Percentiles rank a stretch among this genome's conserved stretches.
Evolutionary conservation across 2,329 filamentous ascomycete species (phyloP).

Genomic region (Xylaria sp.): DNA sequence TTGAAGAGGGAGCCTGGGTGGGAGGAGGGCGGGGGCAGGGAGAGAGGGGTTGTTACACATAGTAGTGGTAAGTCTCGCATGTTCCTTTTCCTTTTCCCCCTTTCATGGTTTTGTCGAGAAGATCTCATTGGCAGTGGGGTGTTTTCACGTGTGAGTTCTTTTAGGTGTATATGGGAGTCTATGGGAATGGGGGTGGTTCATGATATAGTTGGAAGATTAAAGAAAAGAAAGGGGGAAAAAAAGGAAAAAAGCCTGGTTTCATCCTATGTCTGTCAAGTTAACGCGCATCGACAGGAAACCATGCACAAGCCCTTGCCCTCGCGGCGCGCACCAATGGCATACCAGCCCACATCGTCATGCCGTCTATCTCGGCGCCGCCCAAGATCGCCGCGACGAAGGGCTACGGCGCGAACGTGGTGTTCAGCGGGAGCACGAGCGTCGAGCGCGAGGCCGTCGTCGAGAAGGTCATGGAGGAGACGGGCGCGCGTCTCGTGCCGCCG

Average conservation of each 20-base stretch:
- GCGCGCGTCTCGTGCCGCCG: constrained; percentile 83
- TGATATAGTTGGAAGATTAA: not conserved
- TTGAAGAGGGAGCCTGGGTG: constrained; percentile 71
- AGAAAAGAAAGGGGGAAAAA: not conserved
- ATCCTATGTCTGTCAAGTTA: constrained; percentile 16
- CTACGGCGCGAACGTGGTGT: constrained; percentile 81
- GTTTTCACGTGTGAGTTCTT: not conserved
- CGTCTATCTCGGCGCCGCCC: constrained; percentile 80
- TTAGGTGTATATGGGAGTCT: not conserved
- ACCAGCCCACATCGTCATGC: constrained; percentile 92
- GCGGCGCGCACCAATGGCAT: constrained; percentile 79
- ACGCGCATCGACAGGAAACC: constrained; percentile 74
- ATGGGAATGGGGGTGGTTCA: not conserved
- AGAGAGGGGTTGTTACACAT: constrained; percentile 85
- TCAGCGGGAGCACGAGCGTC: constrained; percentile 80
- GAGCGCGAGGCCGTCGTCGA: constrained; percentile 83
- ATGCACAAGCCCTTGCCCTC: constrained; percentile 90
- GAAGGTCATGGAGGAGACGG: constrained; percentile 75
- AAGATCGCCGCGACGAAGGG: constrained; percentile 86
- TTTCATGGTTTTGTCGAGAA: not conserved
- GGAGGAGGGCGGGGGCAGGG: constrained; percentile 66
- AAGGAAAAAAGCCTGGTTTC: not conserved
- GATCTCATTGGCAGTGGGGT: not conserved
- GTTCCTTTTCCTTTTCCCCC: not conserved
- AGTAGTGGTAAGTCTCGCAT: constrained; percentile 73